These are phyloP conservation scores for Aureobasidium mangrovei DNA, from an alignment of 2,329 filamentous ascomycete species.

Conservation along the genomic window DNA sequence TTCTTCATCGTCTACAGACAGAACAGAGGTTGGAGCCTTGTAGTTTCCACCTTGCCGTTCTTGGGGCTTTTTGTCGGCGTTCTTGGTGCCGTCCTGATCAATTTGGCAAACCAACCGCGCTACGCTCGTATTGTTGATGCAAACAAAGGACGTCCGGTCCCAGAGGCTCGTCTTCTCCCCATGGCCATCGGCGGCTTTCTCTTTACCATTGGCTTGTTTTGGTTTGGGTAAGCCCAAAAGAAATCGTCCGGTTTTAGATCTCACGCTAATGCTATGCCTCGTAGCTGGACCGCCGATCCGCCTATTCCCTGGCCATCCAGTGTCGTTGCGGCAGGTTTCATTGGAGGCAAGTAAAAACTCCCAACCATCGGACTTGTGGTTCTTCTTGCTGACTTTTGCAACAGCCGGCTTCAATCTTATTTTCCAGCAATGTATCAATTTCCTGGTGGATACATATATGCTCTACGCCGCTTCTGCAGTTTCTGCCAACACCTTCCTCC, in stretches of 20 bases:
- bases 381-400: too few relatives aligned
- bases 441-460: conserved; percentile 34
- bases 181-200: conserved; percentile 38
- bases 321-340: conserved; percentile 34
- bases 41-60: conserved; percentile 39
- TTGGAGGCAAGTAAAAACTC: conserved; percentile 24
- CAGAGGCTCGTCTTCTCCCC: conserved; percentile 34
- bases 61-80: conserved; percentile 39
- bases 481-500: conserved; percentile 42
- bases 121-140: conserved; percentile 32
- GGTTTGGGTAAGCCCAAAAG: conserved; percentile 24
- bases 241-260: too few relatives aligned
- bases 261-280: too few relatives aligned
- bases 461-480: conserved; percentile 42
- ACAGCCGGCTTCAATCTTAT: conserved; percentile 37
- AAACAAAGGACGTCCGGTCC: conserved; percentile 27
- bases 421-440: conserved; percentile 42
- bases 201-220: conserved; percentile 37
- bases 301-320: conserved; percentile 35
- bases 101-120: conserved; percentile 33
- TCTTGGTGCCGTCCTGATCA: conserved; percentile 32
- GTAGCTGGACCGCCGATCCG: conserved; percentile 31
- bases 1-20: conserved; percentile 41
- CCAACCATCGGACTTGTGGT: too few relatives aligned
- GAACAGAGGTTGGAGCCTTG: conserved; percentile 34